Conservation (phyloP, 225 moss, liverwort and hornwort species). For the Rhytidiadelphus loreus region DNA sequence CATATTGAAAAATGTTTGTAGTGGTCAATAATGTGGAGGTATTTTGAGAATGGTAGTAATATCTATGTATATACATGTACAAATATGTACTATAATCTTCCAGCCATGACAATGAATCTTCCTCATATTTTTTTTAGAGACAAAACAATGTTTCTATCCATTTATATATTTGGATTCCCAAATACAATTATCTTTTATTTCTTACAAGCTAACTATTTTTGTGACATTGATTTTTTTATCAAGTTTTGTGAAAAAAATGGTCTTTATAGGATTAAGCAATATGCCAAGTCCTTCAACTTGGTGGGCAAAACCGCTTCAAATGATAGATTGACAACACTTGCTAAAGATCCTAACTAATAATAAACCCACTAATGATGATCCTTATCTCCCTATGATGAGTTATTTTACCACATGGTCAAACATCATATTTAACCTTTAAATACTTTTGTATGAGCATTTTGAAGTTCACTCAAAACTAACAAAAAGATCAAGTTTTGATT, state of each 20-base stretch:
- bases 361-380: neutral
- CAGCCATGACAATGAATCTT: neutral
- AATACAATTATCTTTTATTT: neutral
- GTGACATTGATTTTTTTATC: neutral
- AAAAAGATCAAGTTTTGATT: too few relatives aligned
- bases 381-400: fast-evolving
- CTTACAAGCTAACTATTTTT: neutral
- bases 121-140: neutral
- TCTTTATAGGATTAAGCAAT: neutral
- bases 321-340: neutral
- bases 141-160: neutral
- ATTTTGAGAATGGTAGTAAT: neutral
- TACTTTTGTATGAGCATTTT: too few relatives aligned
- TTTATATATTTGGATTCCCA: fast-evolving
- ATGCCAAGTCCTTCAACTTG: neutral
- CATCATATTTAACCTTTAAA: too few relatives aligned
- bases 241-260: neutral
- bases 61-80: neutral
- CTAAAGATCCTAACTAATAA: neutral
- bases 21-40: neutral
- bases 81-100: neutral
- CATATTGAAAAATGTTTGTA: neutral
- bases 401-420: neutral
- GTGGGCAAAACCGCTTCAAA: neutral
- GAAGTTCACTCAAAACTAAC: too few relatives aligned